Evolutionary conservation across 2,329 filamentous ascomycete species (phyloP), one percentile per base, ranked within the genome.

Genomic region (Eutypa lata): DNA sequence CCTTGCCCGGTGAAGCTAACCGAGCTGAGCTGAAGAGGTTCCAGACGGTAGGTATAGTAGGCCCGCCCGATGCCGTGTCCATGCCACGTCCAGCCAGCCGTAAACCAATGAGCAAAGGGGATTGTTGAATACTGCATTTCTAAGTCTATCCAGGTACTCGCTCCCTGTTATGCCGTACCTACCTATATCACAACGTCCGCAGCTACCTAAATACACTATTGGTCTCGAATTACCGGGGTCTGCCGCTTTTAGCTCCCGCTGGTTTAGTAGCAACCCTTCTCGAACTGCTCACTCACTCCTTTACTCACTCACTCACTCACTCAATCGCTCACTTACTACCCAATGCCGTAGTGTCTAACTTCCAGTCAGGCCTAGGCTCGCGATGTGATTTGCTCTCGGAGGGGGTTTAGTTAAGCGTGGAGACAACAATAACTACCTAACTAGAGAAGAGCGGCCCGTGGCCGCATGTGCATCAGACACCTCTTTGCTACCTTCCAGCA

Each of bases 181-280:
- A 31, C 10, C 26, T 31, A 31, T 38, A 38, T 38, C 13, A 38
- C n/a, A 38, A 18, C 13, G 4, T 14, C 35, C 35, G 35, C 35
- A 18, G 35, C 35, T 38, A 35, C 31, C 31, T 35, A 37, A 18
- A n/a, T n/a, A n/a, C n/a, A n/a, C n/a, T 53, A 51, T 49, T 51
- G 48, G 49, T 43, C 48, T 47, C 53, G 54, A 55, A 53, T 51
- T 48, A 46, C 56, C 59, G 61, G 57, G 55, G 52, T 55, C 51
- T 63, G 57, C 58, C 60, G 62, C 56, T 58, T 49, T 57, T 60
- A 59, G 59, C 54, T 60, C 54, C 59, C 58, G 53, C 47, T 52
- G 42, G 28, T 40, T 37, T 50, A 45, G 38, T 21, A 16, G 42
- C 44, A 31, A 45, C 50, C 35, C 35, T 42, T 48, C n/a, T n/a